Evolutionary conservation across 208 protist genomes (phyloP), one percentile per base, ranked within the genome.

Genomic region (Balamuthia mandrillaris): DNA sequence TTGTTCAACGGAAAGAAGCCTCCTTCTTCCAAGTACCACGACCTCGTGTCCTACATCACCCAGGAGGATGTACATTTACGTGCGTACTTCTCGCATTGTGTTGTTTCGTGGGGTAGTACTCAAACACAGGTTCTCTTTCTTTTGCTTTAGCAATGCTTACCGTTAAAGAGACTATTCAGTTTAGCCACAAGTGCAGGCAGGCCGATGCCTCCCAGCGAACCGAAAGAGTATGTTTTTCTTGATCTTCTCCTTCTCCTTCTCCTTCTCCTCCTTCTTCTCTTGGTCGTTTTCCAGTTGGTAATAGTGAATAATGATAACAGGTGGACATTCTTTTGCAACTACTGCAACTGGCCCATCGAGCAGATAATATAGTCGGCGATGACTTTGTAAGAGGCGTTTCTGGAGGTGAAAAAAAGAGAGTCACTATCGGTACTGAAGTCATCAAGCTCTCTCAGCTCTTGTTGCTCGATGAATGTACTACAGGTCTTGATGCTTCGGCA

Each of bases 101-200:
- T 56, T 56, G n/a, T n/a, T n/a, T 56, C 49, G 49, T 56, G 49
- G n/a, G n/a, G 49, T 56, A 27, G 49, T 56, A 56, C n/a, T 56
- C 49, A 56, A 27, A 56, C n/a, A 27, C 49, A 56, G 18, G 18
- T 18, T 24, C 21, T 31, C 65, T 81, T 70, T 49, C 41, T 5
- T 29, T 87, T 3, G 37, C 49, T n/a, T n/a, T n/a, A 54, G 65
- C 84, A n/a, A 72, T 77, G 3, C 74, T 90, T 29, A 90, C 87
- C 7, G 87, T 90, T 29, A 44, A 39, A 33, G 88, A 90, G 41
- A 90, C 88, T n/a, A 29, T 90, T 9, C 56, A n/a, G 12, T 90
- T 90, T 24, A 87, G n/a, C n/a, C n/a, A n/a, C n/a, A n/a, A n/a
- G 84, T 37, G 88, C 84, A 24, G 84, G 82, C 45, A 49, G 83